Evolutionary conservation across 2,329 filamentous ascomycete species (phyloP), one percentile per base, ranked within the genome.

Genomic region (Penicillium concentricum): DNA sequence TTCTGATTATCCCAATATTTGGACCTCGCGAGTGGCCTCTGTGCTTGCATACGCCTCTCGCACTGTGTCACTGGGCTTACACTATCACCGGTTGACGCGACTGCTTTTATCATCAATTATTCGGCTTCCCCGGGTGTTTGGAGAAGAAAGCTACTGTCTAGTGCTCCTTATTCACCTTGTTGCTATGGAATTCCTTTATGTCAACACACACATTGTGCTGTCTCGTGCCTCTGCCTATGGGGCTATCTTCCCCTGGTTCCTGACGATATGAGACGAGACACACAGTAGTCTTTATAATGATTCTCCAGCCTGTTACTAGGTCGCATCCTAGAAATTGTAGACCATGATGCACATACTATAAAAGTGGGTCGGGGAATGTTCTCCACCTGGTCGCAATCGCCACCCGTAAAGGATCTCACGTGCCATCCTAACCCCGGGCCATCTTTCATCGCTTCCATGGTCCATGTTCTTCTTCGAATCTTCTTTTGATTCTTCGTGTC

Each of bases 81-180:
- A 89, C 87, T 89, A 82, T 78, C 81, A 83, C 85, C 80, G 79
- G 83, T 83, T 74, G 85, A 88, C 80, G 87, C 87, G 82, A 89
- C 69, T 8, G 12, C 28, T 74, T 43, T 42, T 75, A 84, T 84
- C 84, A 82, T 86, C 84, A 76, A 78, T 67, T 61, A 67, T 71
- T 66, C 76, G 78, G 82, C 78, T 79, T 74, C 75, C 62, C 77
- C 78, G 74, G 72, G 70, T 74, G 65, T 70, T 81, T 79, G 81
- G 83, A 76, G 85, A 86, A 86, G 82, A 24, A 78, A 69, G 9
- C 5, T 15, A 5, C 5, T 32, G 10, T 32, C 12, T 12, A 32
- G 7, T 32, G 7, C 10, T 5, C 4, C 12, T 28, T 28, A 28
- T 2, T 20, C 4, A 18, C 12, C 2, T 20, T 20, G 5, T 22